Base-by-base conservation (phyloP, 1,284 basidiomycete genomes). In the Puccinia polysora region DNA sequence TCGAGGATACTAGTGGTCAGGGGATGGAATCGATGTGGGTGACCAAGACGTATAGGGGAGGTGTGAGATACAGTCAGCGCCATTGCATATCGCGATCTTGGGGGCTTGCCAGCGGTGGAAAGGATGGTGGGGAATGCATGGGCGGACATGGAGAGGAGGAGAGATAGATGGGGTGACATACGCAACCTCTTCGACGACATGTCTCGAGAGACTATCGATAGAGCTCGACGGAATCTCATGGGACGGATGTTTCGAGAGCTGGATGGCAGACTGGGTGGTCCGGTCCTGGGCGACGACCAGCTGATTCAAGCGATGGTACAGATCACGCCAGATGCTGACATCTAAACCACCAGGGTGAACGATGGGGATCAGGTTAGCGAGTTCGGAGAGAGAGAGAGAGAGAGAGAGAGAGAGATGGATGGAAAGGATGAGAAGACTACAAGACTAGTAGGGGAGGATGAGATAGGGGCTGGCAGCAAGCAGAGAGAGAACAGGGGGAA, bases 251-350 rank as follows among this genome's bases (percentile, higher is more conserved):
- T 58, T 40, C 2, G 52, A 32, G 38, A 68, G 2, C 23, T 14
- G 50, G 20, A 68, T 47, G 23, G 65, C 40, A 36, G 53, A 68
- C 32, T 56, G 65, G 52, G 25, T 38, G 53, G 53, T 47, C 30
- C 65, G 50, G 36, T 55, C 65, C 36, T 69, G 67, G 2, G 56
- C 50, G 30, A 28, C 40, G 43, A 52, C 28, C n/a, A 69, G 55
- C n/a, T 69, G 67, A 38, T 53, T 60, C 1, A 69, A 23, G 8
- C 67, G 40, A n/a, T 60, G 40, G 34, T 69, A 56, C 12, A 69
- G 56, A 32, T 69, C 67, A 14, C 55, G 67, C 67, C 67, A 69
- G 43, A 69, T 59, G 43, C 67, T 60, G 30, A 58, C 59, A 62
- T 62, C 59, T 60, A 49, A 49, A 23, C 47, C n/a, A n/a, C n/a